Evolutionary conservation across 2,329 filamentous ascomycete species (phyloP), one percentile per base, ranked within the genome.

Genomic region (Fusarium kyushuense): DNA sequence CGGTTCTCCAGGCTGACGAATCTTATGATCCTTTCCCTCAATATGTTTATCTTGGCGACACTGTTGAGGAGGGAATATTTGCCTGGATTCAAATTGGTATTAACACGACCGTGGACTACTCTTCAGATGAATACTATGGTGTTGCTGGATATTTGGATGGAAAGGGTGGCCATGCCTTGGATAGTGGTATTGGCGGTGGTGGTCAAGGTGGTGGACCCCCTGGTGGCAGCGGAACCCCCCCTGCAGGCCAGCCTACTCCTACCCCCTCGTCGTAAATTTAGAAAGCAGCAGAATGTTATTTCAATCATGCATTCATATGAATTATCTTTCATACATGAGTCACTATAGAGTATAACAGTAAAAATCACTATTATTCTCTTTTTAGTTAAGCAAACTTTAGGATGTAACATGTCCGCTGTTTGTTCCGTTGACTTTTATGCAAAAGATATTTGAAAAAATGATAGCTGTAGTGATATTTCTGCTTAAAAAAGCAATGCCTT

Each of bases 11-110:
- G 45, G 58, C 58, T 1, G 55, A 61, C 7, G 58, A 60, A 21
- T 60, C 58, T 13, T 61, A 61, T 16, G 55, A 61, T 5, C 58
- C 58, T 0, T 61, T 61, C 23, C 58, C 58, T 25, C 58, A 61
- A 16, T 61, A 61, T 3, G 55, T 60, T 1, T 61, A 61, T 12
- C 21, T 61, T 0, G 58, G 58, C 9, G 55, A 61, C 11, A 53
- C 55, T 10, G 33, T 61, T 6, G 14, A 61, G 21, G 32, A 61
- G 23, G 58, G 58, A 33, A 53, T 61, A 6, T 61, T 61, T 35
- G 55, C 58, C 2, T 60, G 58, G 55, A 61, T 61, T 0, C 55
- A 61, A 7, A 61, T 61, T 1, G 55, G 58, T 3, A 61, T 61
- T n/a, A 60, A 35, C 11, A 14, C 40, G 2, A 61, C 55, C 8